Evolutionary conservation across 306 rosid genomes (phyloP).

Genomic region (Quercus variabilis): DNA sequence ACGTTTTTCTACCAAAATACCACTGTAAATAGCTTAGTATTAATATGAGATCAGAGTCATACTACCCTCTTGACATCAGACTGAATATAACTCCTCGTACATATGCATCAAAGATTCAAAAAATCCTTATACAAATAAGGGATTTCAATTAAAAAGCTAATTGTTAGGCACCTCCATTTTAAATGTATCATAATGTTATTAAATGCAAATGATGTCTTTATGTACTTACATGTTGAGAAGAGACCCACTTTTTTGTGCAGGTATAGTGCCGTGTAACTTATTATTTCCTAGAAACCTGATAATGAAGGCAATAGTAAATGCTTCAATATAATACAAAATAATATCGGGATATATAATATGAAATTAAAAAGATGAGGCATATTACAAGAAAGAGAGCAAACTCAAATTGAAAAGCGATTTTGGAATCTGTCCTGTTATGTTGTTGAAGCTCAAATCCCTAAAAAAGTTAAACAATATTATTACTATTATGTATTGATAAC

Average conservation of each 20-base stretch:
- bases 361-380: constrained; percentile 6
- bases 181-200: not conserved
- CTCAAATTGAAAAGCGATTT: constrained; percentile 63
- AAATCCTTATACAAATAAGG: too few species aligned
- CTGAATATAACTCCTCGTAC: too few species aligned
- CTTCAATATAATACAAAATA: not conserved
- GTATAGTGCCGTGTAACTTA: too few species aligned
- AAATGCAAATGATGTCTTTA: too few species aligned
- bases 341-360: constrained; percentile 2
- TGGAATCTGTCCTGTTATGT: constrained; percentile 57
- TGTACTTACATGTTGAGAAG: too few species aligned
- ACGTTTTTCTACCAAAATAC: not conserved
- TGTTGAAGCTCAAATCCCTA: constrained; percentile 95
- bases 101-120: too few species aligned
- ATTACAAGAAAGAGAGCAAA: constrained; percentile 57
- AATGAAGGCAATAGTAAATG: not conserved
- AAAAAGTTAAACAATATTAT: constrained; percentile 15
- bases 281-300: not conserved
- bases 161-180: not conserved
- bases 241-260: too few species aligned
- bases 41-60: too few species aligned
- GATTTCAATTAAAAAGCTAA: too few species aligned
- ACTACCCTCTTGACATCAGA: too few species aligned
- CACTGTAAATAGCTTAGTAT: not conserved
- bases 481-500: not conserved